Evolutionary conservation across 2,329 filamentous ascomycete genomes (phyloP), one percentile per base, ranked within the genome.

Genomic region (Aspergillus ochraceus): DNA sequence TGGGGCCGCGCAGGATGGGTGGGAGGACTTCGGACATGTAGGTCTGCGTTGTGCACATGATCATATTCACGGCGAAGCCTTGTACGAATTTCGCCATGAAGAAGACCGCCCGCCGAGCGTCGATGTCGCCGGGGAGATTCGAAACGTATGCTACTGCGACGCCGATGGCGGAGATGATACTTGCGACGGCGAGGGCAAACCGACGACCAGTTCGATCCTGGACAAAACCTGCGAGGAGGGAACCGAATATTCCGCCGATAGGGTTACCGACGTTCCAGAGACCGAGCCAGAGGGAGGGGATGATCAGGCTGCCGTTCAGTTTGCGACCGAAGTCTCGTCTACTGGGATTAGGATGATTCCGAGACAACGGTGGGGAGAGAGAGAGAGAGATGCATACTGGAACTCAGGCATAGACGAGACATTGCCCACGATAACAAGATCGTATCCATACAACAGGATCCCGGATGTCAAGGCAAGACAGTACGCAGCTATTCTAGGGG

Each of bases 1-100:
- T 74, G 0, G 81, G 77, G 2, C 79, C 82, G 39, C 82, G 74
- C 8, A 84, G 72, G 3, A 70, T 71, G 0, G 77, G 73, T 0
- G 82, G 81, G 1, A 80, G 68, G n/a, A 81, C 78, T 61, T 84
- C 82, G 14, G 81, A 83, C 64, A 83, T 76, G 70, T 83, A 83
- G 0, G 81, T 83, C 59, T 79, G 74, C 4, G 74, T 72, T 8
- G 76, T 75, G 42, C 76, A 72, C 69, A 79, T 78, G 55, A 81
- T 71, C 51, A 79, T 75, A 12, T 81, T 81, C 42, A 82, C 76
- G 1, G 78, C 73, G 51, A 76, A 67, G 9, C 81, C 80, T 57
- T 81, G 78, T 19, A 81, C 66, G n/a, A 79, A 70, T 59, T 82
- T 81, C 42, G 77, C 81, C 1, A 74, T 71, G 4, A 82, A 72